phyloP scores from a whole-genome alignment of 2,329 filamentous ascomycete genomes.

The Neofusicoccum umdonicola region DNA sequence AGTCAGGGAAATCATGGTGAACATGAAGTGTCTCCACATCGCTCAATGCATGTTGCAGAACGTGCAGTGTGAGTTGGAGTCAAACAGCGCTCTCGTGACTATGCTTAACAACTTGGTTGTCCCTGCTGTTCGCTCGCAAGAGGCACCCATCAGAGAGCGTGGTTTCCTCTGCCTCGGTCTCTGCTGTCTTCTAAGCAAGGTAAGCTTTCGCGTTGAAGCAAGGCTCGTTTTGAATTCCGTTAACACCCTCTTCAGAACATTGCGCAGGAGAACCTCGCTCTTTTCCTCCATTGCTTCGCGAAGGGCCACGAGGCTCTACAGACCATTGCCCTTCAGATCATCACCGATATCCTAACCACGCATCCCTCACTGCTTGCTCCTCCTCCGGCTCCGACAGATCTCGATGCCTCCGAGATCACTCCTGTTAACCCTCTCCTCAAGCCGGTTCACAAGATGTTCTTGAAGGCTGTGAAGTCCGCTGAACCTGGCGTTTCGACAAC shows the following conservation, averaged over 20 bases:
- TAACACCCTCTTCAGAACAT: slow-evolving; percentile 57
- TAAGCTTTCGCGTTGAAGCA: slow-evolving; percentile 30
- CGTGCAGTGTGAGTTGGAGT: slow-evolving; percentile 80
- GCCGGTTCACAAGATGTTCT: slow-evolving; percentile 78
- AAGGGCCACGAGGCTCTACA: slow-evolving; percentile 90
- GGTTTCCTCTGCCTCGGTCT: slow-evolving; percentile 87
- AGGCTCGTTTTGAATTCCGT: neutral
- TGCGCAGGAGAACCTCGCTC: slow-evolving; percentile 83
- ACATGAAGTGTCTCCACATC: slow-evolving; percentile 97
- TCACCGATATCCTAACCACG: slow-evolving; percentile 88
- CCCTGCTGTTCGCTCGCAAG: slow-evolving; percentile 88
- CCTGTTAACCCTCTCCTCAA: slow-evolving; percentile 47
- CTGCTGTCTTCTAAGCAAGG: slow-evolving; percentile 85
- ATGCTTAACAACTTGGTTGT: slow-evolving; percentile 98
- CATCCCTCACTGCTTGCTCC: slow-evolving; percentile 75
- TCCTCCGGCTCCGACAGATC: slow-evolving; percentile 19
- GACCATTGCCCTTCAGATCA: slow-evolving; percentile 83
- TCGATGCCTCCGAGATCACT: slow-evolving; percentile 37
- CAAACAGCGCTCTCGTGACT: slow-evolving; percentile 88
- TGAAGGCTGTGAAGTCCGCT: slow-evolving; percentile 63
- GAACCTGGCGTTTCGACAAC: slow-evolving; percentile 73
- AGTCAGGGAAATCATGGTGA: slow-evolving; percentile 88
- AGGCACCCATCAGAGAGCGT: slow-evolving; percentile 86
- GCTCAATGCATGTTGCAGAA: slow-evolving; percentile 97
- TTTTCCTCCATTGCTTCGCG: slow-evolving; percentile 94